A percentile compares a stretch with the other conserved stretches of the same genome.
phyloP scores from a whole-genome alignment of 257 asterid genomes.

The Handroanthus guayacan region DNA sequence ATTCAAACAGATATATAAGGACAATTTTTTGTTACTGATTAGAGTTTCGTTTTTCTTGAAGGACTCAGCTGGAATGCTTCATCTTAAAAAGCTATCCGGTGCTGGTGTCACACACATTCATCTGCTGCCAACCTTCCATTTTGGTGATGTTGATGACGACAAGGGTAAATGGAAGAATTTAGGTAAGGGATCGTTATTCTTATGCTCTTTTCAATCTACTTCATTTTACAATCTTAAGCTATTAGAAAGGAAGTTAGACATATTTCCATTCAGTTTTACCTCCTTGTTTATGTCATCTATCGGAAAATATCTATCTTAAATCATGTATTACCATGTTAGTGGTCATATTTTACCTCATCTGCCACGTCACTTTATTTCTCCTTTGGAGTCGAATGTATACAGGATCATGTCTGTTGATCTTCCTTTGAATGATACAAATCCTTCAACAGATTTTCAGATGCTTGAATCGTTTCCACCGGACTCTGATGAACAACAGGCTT shows the following conservation, averaged over 20 bases:
- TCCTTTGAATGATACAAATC: slow-evolving; percentile 20
- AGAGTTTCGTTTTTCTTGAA: slow-evolving; percentile 49
- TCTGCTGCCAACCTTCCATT: slow-evolving; percentile 90
- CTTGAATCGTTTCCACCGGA: slow-evolving; percentile 84
- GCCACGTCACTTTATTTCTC: neutral
- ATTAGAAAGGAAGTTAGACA: neutral
- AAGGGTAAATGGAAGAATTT: slow-evolving; percentile 76
- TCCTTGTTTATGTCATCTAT: neutral
- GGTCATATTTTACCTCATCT: neutral
- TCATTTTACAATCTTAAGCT: neutral
- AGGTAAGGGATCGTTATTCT: slow-evolving; percentile 50
- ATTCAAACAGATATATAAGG: slow-evolving; percentile 6
- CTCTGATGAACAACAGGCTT: slow-evolving; percentile 89
- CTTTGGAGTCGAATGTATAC: neutral
- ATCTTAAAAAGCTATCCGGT: slow-evolving; percentile 73
- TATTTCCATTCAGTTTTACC: neutral
- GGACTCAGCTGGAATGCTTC: slow-evolving; percentile 91
- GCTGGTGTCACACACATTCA: slow-evolving; percentile 92
- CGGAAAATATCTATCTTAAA: neutral
- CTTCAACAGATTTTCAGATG: slow-evolving; percentile 63
- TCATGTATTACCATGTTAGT: slow-evolving; percentile 1
- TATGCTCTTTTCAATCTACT: slow-evolving; percentile 19
- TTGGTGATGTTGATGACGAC: slow-evolving; percentile 89
- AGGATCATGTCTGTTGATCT: slow-evolving; percentile 7
- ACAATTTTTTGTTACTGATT: neutral